Conservation (phyloP, 371 early-diverging fungal species). For the Entomophthora muscae region DNA sequence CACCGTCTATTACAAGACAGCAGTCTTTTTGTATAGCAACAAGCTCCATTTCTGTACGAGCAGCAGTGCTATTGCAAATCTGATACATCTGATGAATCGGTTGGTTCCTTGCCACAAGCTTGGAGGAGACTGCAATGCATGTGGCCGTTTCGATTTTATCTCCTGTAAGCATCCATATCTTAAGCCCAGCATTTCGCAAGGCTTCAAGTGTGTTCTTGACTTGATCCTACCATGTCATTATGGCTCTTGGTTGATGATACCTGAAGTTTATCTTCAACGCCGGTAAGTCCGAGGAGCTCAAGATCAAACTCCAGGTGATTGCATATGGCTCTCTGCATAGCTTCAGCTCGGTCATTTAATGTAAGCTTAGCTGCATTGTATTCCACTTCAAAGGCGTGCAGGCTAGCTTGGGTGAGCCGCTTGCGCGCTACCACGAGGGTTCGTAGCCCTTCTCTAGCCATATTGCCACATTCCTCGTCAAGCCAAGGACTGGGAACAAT, state of each 20-base stretch:
- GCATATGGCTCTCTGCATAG: constrained; percentile 50
- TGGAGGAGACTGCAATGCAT: constrained; percentile 87
- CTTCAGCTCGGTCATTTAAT: constrained; percentile 45
- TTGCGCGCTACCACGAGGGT: constrained; percentile 93
- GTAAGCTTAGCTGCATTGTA: constrained; percentile 59
- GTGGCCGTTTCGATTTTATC: constrained; percentile 99
- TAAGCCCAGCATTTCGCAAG: constrained; percentile 90
- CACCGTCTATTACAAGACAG: constrained; percentile 95
- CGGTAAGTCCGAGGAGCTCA: constrained; percentile 91
- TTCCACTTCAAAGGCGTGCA: constrained; percentile 39
- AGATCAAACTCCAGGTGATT: constrained; percentile 66
- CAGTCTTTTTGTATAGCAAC: constrained; percentile 41
- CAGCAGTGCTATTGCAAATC: constrained; percentile 36
- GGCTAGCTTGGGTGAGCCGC: constrained; percentile 53
- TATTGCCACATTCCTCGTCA: constrained; percentile 97
- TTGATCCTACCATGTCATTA: constrained; percentile 32
- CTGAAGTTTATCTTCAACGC: constrained; percentile 98
- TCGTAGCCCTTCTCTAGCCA: constrained; percentile 98
- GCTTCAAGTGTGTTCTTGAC: constrained; percentile 85
- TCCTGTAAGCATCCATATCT: constrained; percentile 99
- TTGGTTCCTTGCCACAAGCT: constrained; percentile 80
- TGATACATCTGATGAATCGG: constrained; percentile 43
- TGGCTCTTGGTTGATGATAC: constrained; percentile 1
- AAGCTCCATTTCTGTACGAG: constrained; percentile 42
- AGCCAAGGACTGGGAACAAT: constrained; percentile 31